phyloP scores from a whole-genome alignment of 768 basidiomycete species.

The Phaeotremella skinneri region DNA sequence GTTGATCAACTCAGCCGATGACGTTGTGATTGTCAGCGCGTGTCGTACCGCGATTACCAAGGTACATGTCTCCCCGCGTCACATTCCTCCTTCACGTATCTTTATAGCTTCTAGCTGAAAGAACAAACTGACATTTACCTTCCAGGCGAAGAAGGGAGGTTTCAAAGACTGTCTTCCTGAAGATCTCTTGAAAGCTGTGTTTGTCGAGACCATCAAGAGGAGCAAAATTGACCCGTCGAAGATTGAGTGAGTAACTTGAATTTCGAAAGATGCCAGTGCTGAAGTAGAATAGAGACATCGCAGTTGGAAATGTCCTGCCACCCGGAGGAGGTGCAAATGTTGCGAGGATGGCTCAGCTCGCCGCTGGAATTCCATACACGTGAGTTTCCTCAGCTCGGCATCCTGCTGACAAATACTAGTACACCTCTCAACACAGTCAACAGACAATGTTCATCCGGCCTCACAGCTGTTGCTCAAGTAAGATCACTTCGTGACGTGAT shows the following conservation, averaged over 20 bases:
- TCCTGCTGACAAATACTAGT: conserved; percentile 22
- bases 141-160: conserved; percentile 73
- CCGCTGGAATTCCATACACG: conserved; percentile 80
- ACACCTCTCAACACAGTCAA: conserved; percentile 90
- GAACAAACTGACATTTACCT: neutral
- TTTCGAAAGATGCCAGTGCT: conserved; percentile 22
- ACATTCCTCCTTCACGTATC: neutral
- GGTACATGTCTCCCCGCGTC: conserved; percentile 54
- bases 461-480: conserved; percentile 78
- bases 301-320: conserved; percentile 59
- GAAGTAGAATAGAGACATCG: conserved; percentile 63
- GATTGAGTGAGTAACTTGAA: conserved; percentile 44
- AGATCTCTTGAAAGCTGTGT: conserved; percentile 75
- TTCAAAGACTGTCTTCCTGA: conserved; percentile 85
- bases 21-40: conserved; percentile 86
- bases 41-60: conserved; percentile 90
- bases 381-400: conserved; percentile 23
- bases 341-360: conserved; percentile 79
- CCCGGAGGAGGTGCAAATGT: conserved; percentile 56
- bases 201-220: conserved; percentile 61
- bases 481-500: neutral
- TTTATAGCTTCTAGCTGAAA: neutral
- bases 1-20: conserved; percentile 71
- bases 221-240: conserved; percentile 44
- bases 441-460: conserved; percentile 86